Evolutionary conservation across 1,284 basidiomycete species (phyloP), one percentile per base, ranked within the genome.

Genomic region (Apiotrichum montevideense): DNA sequence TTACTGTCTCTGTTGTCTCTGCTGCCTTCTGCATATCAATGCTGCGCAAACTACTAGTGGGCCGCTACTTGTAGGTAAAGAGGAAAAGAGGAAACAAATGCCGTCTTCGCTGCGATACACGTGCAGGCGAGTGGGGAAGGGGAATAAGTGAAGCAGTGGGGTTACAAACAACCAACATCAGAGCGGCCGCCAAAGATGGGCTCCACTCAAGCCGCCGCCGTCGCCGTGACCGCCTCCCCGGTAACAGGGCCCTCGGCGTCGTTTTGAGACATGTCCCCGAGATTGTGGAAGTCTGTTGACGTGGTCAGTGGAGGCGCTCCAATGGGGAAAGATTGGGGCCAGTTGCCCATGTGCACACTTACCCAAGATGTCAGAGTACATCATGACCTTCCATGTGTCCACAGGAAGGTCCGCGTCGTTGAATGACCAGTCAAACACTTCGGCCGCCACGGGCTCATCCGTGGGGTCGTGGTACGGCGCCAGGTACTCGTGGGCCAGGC

Each of bases 351-450:
- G 21, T 21, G 15, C 7, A 7, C 3, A 79, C 85, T 61, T 65
- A 90, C 90, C 90, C n/a, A 94, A 80, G 64, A 94, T 94, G 77
- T 94, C 90, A 68, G 85, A 87, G 79, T 94, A 94, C 90, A 94
- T 93, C 90, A 94, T 93, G 69, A 98, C 95, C 79, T 97, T 98
- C 95, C 95, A 98, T 3, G 92, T 97, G 74, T 98, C 95, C 33
- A 98, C 90, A 0, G 96, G 96, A 46, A 99, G 81, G 74, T 99
- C 95, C n/a, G 96, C 96, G 67, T 99, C 95, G 78, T 99, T 99
- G 84, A 99, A 98, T 69, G 87, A 90, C 95, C 95, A 99, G 77
- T 99, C 95, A 70, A 98, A 99, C 70, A 90, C 87, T 75, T 98
- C 94, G 39, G 83, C 84, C 7, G 95, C 91, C 45, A 88, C 87